Evolutionary conservation across 495 filamentous ascomycete genomes (phyloP), one percentile per base, ranked within the genome.

Genomic region (Neurospora cerealis): DNA sequence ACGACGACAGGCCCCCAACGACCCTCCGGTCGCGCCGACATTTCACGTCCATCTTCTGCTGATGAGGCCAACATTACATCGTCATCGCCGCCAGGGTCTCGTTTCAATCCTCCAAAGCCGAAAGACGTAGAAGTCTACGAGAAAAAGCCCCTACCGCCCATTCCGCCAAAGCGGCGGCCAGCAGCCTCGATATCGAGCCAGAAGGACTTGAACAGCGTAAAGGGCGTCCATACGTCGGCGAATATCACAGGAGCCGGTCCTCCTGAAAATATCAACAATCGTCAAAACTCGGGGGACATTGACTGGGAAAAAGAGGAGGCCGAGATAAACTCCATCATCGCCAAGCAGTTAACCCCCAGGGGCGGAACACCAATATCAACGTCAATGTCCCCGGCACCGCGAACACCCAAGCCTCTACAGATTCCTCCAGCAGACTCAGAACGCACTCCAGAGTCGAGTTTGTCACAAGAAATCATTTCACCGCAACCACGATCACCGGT

Each of bases 91-190:
- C 38, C 37, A 34, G 69, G 21, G n/a, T 42, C 42, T 34, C 10
- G 11, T 21, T 54, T 32, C 21, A 42, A 42, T 7, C 76, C 72
- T 39, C 70, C 79, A 13, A 77, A 77, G 24, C 60, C 74, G 13
- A 41, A 69, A 48, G 73, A 79, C 17, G 48, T 77, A 6, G 48
- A 76, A 36, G 54, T 72, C 44, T 80, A 77, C 72, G 73, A 75
- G 36, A 74, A 74, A 70, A 79, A 74, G 24, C 74, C 78, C 5
- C 72, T 79, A 1, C 80, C 78, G 17, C 74, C 77, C 19, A 60
- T 76, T 4, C 79, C 80, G 13, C 48, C 48, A 34, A 74, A 72
- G 24, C 70, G 75, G 28, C 34, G 71, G 2, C 77, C 78, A 24
- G 11, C 34, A 17, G 24, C 73, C 4, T 80, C 79, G 32, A 71